Percentiles rank a stretch among this genome's conserved stretches.
phyloP scores from a whole-genome alignment of 2,329 filamentous ascomycete species.

The Aspergillus vadensis region DNA sequence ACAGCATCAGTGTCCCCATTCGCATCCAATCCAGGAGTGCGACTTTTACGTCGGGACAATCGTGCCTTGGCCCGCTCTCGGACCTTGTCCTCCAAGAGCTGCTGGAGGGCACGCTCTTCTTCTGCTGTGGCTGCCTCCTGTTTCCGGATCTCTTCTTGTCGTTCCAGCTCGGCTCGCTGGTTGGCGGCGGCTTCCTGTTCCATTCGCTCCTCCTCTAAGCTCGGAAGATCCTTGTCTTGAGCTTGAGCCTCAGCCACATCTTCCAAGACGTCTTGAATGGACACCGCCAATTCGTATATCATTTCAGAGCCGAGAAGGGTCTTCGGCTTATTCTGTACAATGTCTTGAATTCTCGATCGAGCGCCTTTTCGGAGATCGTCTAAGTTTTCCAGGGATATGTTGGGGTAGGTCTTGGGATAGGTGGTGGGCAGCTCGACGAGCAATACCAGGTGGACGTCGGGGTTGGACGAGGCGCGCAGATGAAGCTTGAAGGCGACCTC shows the following conservation, averaged over 20 bases:
- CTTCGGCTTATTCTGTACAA: slow-evolving; percentile 70
- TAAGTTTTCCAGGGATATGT: slow-evolving; percentile 68
- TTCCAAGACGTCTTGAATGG: slow-evolving; percentile 72
- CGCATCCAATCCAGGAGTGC: slow-evolving; percentile 35
- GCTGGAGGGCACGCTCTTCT: slow-evolving; percentile 43
- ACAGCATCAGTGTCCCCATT: slow-evolving; percentile 30
- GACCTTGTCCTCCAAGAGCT: slow-evolving; percentile 42
- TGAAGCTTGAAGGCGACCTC: slow-evolving; percentile 79
- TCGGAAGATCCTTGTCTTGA: slow-evolving; percentile 75
- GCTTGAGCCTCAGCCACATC: slow-evolving; percentile 79
- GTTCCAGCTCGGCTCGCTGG: slow-evolving; percentile 52
- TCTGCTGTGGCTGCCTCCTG: slow-evolving; percentile 45
- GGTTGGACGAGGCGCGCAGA: slow-evolving; percentile 72
- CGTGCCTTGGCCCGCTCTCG: slow-evolving; percentile 44
- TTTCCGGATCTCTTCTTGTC: slow-evolving; percentile 51
- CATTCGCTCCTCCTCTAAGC: slow-evolving; percentile 84
- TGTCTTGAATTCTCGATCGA: slow-evolving; percentile 67
- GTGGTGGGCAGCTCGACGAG: slow-evolving; percentile 82
- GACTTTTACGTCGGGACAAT: slow-evolving; percentile 42
- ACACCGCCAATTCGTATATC: slow-evolving; percentile 63
- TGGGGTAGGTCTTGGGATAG: slow-evolving; percentile 81
- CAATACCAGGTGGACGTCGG: slow-evolving; percentile 71
- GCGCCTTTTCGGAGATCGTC: slow-evolving; percentile 69
- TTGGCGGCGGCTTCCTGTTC: slow-evolving; percentile 74
- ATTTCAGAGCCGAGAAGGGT: slow-evolving; percentile 65